These are phyloP conservation scores for Ophiostoma montium DNA, from an alignment of 2,329 filamentous ascomycete species.

Conservation along the genomic window DNA sequence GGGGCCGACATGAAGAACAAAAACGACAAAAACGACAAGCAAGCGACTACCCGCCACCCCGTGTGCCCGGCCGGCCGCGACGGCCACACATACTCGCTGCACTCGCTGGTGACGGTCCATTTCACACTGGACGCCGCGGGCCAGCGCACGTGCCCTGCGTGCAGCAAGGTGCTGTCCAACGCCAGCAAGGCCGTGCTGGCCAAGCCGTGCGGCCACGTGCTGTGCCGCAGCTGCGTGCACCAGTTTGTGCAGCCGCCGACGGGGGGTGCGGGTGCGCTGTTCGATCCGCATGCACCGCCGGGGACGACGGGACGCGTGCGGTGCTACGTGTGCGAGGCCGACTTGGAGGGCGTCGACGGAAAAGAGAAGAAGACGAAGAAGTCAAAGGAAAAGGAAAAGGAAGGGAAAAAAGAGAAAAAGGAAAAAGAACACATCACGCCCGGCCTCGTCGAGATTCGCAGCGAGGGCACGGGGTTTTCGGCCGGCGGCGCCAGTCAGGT, in stretches of 20 bases:
- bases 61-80: slow-evolving; percentile 9
- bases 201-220: slow-evolving; percentile 80
- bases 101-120: slow-evolving; percentile 58
- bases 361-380: slow-evolving; percentile 22
- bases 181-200: slow-evolving; percentile 68
- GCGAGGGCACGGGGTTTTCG: slow-evolving; percentile 86
- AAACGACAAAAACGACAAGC: too few species aligned
- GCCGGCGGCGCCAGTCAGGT: slow-evolving; percentile 74
- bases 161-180: slow-evolving; percentile 71
- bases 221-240: slow-evolving; percentile 72
- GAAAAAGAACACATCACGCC: slow-evolving; percentile 36
- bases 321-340: slow-evolving; percentile 80
- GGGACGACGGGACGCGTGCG: slow-evolving; percentile 28
- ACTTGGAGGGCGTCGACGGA: slow-evolving; percentile 42
- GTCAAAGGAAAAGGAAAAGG: slow-evolving; percentile 26
- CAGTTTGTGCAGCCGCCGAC: slow-evolving; percentile 58
- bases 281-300: slow-evolving; percentile 43
- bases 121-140: slow-evolving; percentile 40
- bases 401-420: slow-evolving; percentile 25
- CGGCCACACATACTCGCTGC: slow-evolving; percentile 55
- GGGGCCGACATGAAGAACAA: slow-evolving; percentile 20
- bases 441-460: slow-evolving; percentile 65
- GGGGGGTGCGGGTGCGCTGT: not conserved
- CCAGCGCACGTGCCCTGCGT: slow-evolving; percentile 59
- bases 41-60: not conserved